phyloP scores from a whole-genome alignment of 495 filamentous ascomycete genomes.

The Aspergillus indologenus region DNA sequence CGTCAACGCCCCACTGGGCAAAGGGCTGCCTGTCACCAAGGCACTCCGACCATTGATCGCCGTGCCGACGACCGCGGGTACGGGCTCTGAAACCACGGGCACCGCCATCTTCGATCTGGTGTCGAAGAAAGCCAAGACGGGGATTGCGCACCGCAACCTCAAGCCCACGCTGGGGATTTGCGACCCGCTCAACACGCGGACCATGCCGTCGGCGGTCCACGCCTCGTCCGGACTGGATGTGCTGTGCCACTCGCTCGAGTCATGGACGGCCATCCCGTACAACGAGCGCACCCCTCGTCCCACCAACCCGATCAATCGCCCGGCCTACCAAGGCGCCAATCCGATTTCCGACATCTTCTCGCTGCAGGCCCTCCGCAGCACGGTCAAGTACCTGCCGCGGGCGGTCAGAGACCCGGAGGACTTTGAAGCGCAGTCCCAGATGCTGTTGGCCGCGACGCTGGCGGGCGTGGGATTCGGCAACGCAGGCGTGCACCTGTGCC shows the following conservation, averaged over 20 bases:
- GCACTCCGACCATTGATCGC: slow-evolving; percentile 83
- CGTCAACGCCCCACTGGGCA: slow-evolving; percentile 92
- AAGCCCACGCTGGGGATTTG: slow-evolving; percentile 96
- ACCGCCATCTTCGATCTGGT: slow-evolving; percentile 98
- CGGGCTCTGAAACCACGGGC: slow-evolving; percentile 92
- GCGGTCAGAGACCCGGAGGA: slow-evolving; percentile 85
- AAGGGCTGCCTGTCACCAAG: slow-evolving; percentile 76
- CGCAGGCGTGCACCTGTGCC: slow-evolving; percentile 94
- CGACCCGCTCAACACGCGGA: slow-evolving; percentile 90
- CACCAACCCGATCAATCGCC: slow-evolving; percentile 82
- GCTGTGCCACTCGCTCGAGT: slow-evolving; percentile 88
- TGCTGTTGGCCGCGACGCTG: slow-evolving; percentile 91
- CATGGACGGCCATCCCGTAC: slow-evolving; percentile 95
- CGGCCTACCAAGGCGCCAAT: slow-evolving; percentile 95
- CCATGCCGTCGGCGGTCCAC: slow-evolving; percentile 91
- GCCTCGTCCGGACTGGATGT: slow-evolving; percentile 89
- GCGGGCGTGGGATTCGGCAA: slow-evolving; percentile 97
- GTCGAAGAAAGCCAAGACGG: slow-evolving; percentile 84
- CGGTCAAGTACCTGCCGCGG: slow-evolving; percentile 86
- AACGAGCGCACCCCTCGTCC: slow-evolving; percentile 79
- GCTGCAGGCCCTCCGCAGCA: slow-evolving; percentile 71
- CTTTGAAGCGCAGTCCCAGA: slow-evolving; percentile 84
- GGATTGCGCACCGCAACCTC: slow-evolving; percentile 89
- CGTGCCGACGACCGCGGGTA: slow-evolving; percentile 92
- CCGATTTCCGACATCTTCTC: slow-evolving; percentile 97